Percentiles rank a stretch among this genome's conserved stretches.
Evolutionary conservation across 768 basidiomycete species (phyloP).

Genomic region (Russula virescens): DNA sequence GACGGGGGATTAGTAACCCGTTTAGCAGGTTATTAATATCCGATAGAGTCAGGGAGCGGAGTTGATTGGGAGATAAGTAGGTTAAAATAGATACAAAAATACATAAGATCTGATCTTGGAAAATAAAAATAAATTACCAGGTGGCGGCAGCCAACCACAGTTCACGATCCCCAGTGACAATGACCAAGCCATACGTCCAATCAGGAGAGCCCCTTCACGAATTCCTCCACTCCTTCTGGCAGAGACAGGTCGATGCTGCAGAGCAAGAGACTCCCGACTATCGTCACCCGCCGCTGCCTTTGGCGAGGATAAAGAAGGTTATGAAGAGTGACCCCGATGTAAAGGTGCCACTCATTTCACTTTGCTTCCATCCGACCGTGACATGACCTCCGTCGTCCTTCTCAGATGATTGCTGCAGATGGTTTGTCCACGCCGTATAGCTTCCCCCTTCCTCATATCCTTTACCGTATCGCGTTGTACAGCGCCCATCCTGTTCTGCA

Average conservation of each 20-base stretch:
- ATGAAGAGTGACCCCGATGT: constrained; percentile 99
- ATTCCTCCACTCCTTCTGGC: constrained; percentile 87
- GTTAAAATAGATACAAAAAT: not conserved
- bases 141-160: constrained; percentile 21
- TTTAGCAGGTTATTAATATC: no score
- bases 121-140: constrained; percentile 2
- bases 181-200: constrained; percentile 60
- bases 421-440: constrained; percentile 41
- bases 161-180: constrained; percentile 23
- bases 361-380: not conserved
- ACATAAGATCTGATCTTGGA: constrained; percentile 11
- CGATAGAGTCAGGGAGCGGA: no score
- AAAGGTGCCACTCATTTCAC: constrained; percentile 53
- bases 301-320: constrained; percentile 97
- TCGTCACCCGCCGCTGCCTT: constrained; percentile 79
- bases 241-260: constrained; percentile 77
- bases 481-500: constrained; percentile 95
- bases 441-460: constrained; percentile 14
- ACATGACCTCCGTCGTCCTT: not conserved
- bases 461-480: constrained; percentile 6
- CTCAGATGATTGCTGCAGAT: constrained; percentile 96
- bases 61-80: not conserved
- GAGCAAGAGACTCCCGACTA: constrained; percentile 88
- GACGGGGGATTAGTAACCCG: no score
- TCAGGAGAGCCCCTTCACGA: constrained; percentile 82